These are phyloP conservation scores for Paracoccidioides lutzii DNA, from an alignment of 2,329 filamentous ascomycete genomes.

Conservation along the genomic window DNA sequence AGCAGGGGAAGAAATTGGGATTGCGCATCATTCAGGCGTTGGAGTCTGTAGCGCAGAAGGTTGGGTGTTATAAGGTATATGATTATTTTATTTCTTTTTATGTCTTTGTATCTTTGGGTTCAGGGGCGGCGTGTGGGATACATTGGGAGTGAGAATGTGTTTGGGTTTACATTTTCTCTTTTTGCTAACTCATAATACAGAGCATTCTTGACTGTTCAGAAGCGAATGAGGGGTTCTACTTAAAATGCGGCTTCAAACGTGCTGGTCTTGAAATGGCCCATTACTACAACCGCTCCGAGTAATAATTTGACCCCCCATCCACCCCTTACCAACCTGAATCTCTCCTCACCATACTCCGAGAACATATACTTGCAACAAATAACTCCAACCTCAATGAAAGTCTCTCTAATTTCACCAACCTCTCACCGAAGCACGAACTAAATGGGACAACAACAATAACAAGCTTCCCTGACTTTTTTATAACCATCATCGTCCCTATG, in stretches of 20 bases:
- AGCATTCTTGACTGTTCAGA: conserved; percentile 94
- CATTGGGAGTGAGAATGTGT: too few relatives aligned
- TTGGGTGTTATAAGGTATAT: conserved; percentile 78
- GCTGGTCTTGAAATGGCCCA: conserved; percentile 95
- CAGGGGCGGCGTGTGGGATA: background rate
- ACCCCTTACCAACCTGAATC: too few relatives aligned
- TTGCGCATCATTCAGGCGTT: conserved; percentile 86
- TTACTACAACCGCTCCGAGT: conserved; percentile 48
- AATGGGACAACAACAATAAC: too few relatives aligned
- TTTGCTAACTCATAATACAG: conserved; percentile 31
- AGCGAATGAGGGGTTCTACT: conserved; percentile 91
- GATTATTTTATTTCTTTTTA: background rate
- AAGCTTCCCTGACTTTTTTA: too few relatives aligned
- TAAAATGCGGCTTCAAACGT: conserved; percentile 90
- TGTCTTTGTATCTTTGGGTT: conserved; percentile 2
- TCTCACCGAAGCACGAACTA: too few relatives aligned
- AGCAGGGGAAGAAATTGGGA: conserved; percentile 95
- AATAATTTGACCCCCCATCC: background rate
- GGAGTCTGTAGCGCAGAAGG: conserved; percentile 72
- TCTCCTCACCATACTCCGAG: too few relatives aligned
- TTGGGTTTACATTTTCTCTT: background rate
- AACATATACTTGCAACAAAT: background rate
- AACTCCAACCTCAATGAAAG: too few relatives aligned
- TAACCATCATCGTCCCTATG: too few relatives aligned
- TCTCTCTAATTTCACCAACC: too few relatives aligned